Evolutionary conservation across 257 asterid genomes (phyloP).

Genomic region (Primulina eburnea): DNA sequence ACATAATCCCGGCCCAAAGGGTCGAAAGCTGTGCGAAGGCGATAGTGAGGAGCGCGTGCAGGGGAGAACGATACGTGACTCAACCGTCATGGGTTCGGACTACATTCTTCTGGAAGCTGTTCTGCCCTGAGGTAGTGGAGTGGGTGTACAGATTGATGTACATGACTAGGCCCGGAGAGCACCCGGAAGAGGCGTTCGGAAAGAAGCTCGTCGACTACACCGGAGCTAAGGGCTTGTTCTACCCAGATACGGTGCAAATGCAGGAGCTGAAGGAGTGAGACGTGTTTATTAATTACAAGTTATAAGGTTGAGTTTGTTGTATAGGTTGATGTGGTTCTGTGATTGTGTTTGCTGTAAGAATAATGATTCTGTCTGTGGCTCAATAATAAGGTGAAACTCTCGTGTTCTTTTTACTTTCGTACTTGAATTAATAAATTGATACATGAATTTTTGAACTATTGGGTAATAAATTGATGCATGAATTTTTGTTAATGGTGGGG

Average conservation of each 20-base stretch:
- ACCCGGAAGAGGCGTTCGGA: slow-evolving; percentile 28
- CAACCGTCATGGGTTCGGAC: slow-evolving; percentile 53
- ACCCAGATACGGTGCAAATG: slow-evolving; percentile 39
- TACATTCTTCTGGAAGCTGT: slow-evolving; percentile 43
- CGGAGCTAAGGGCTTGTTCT: slow-evolving; percentile 37
- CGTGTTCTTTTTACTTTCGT: too few species aligned
- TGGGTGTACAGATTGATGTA: slow-evolving; percentile 38
- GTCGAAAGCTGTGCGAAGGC: slow-evolving; percentile 15
- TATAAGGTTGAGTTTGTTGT: too few species aligned
- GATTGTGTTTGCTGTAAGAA: background rate
- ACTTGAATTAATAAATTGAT: too few species aligned
- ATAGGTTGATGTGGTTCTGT: background rate
- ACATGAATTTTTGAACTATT: too few species aligned
- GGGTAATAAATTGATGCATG: too few species aligned
- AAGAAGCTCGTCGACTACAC: slow-evolving; percentile 45
- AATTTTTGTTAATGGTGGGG: too few species aligned
- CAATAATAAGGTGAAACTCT: background rate
- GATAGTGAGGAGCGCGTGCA: slow-evolving; percentile 42
- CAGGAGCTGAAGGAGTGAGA: slow-evolving; percentile 28
- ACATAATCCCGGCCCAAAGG: background rate
- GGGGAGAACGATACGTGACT: slow-evolving; percentile 58
- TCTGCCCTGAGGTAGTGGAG: slow-evolving; percentile 57
- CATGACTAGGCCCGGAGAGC: slow-evolving; percentile 31
- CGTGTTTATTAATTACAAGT: too few species aligned
- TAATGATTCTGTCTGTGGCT: background rate